Conservation (phyloP, 2,329 filamentous ascomycete genomes). For the Ascomycota sp. region DNA sequence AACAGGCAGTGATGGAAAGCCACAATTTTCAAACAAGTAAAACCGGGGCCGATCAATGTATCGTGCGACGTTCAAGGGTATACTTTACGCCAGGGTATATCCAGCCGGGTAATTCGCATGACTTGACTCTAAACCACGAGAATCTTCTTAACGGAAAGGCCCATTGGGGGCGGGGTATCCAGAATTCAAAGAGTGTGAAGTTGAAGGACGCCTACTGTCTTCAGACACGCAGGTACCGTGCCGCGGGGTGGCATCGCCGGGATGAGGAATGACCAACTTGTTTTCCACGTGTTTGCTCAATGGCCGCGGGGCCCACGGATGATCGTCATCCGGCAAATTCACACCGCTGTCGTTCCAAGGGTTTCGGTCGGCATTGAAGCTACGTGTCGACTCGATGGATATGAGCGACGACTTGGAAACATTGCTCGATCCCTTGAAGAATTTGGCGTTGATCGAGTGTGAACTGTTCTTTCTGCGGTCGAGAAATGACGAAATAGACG, state of each 20-base stretch:
- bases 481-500: slow-evolving; percentile 85
- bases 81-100: slow-evolving; percentile 43
- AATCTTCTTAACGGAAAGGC: slow-evolving; percentile 57
- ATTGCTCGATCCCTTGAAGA: slow-evolving; percentile 83
- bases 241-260: slow-evolving; percentile 65
- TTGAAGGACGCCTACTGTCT: slow-evolving; percentile 78
- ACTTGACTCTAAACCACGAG: slow-evolving; percentile 20
- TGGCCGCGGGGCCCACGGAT: slow-evolving; percentile 38
- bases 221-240: slow-evolving; percentile 67
- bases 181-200: slow-evolving; percentile 85
- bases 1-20: slow-evolving; percentile 1
- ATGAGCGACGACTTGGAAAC: slow-evolving; percentile 88
- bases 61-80: slow-evolving; percentile 20
- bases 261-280: slow-evolving; percentile 41
- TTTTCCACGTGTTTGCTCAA: slow-evolving; percentile 42
- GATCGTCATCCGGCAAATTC: slow-evolving; percentile 76
- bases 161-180: slow-evolving; percentile 86
- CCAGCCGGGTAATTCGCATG: slow-evolving; percentile 37
- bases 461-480: slow-evolving; percentile 86
- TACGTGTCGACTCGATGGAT: slow-evolving; percentile 85
- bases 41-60: slow-evolving; percentile 3
- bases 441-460: slow-evolving; percentile 55
- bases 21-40: background rate
- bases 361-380: slow-evolving; percentile 74
- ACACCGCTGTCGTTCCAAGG: slow-evolving; percentile 97